Evolutionary conservation across 352 stramenopile species (phyloP).

Genomic region (Peronosclerospora sorghi): DNA sequence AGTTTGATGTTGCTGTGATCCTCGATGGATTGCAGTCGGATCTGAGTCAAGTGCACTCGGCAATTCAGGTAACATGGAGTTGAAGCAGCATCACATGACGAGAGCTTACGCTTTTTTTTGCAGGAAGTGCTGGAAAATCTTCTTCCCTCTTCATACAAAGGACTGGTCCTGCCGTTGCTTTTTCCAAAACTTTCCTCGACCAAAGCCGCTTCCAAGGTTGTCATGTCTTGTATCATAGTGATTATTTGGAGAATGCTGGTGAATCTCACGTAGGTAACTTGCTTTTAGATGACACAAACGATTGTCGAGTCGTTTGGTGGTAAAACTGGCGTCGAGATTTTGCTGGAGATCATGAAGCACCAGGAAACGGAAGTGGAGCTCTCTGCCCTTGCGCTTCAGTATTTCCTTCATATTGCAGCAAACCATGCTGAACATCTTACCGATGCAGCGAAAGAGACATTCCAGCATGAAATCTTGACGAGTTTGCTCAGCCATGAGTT

Average conservation of each 20-base stretch:
- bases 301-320: conserved; percentile 33
- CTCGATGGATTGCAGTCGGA: conserved; percentile 70
- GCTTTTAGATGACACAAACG: conserved; percentile 46
- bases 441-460: conserved; percentile 24
- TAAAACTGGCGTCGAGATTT: conserved; percentile 44
- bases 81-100: too few relatives aligned
- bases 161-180: conserved; percentile 55
- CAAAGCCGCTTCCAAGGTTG: conserved; percentile 55
- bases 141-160: conserved; percentile 61
- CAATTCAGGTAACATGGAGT: conserved; percentile 51
- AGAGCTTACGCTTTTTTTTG: too few relatives aligned
- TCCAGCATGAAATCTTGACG: conserved; percentile 44
- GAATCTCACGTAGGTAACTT: too few relatives aligned
- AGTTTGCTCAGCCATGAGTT: conserved; percentile 48
- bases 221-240: too few relatives aligned
- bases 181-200: conserved; percentile 46
- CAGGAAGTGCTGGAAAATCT: conserved; percentile 78
- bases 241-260: too few relatives aligned
- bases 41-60: conserved; percentile 55
- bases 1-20: conserved; percentile 77
- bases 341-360: conserved; percentile 63
- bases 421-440: conserved; percentile 34
- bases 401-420: conserved; percentile 69
- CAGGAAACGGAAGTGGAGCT: conserved; percentile 53
- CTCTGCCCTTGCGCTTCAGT: conserved; percentile 62